A percentile compares a stretch with the other conserved stretches of the same genome.
Evolutionary conservation across 192 early-diverging fungal species (phyloP).

Genomic region (Coemansia asiatica): DNA sequence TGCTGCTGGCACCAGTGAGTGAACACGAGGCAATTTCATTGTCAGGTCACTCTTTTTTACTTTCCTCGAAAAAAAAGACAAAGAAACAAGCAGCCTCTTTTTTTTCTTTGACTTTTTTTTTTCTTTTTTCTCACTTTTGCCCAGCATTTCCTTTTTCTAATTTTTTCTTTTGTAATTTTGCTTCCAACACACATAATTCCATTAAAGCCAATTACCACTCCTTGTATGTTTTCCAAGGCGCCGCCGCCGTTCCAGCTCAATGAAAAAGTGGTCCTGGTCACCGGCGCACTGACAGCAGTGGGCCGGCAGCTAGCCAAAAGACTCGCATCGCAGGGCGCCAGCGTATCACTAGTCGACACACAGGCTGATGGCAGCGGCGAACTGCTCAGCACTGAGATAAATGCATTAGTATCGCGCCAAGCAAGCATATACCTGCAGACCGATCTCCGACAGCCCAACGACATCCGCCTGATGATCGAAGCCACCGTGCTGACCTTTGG

Average conservation of each 20-base stretch:
- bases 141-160: background rate
- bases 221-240: too few relatives aligned
- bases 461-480: slow-evolving; percentile 33
- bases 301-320: slow-evolving; percentile 14
- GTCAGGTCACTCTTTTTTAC: too few relatives aligned
- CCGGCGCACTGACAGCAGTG: slow-evolving; percentile 30
- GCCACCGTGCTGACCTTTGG: slow-evolving; percentile 40
- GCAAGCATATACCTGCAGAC: slow-evolving; percentile 20
- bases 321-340: slow-evolving; percentile 17
- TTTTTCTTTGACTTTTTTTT: slow-evolving; percentile 1
- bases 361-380: slow-evolving; percentile 32
- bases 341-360: slow-evolving; percentile 23
- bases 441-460: slow-evolving; percentile 15
- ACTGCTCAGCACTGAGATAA: slow-evolving; percentile 11
- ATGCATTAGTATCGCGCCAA: background rate
- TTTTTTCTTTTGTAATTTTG: slow-evolving; percentile 13
- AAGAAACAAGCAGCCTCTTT: background rate
- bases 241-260: slow-evolving; percentile 21
- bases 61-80: background rate
- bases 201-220: background rate
- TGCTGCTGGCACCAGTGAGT: too few relatives aligned
- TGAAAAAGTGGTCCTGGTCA: slow-evolving; percentile 37
- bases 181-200: background rate
- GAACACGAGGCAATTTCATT: too few relatives aligned
- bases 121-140: slow-evolving; percentile 3